Percentiles rank a stretch among this genome's conserved stretches.
Conservation (phyloP, 2,329 filamentous ascomycete species). For the Penicillium hordei region DNA sequence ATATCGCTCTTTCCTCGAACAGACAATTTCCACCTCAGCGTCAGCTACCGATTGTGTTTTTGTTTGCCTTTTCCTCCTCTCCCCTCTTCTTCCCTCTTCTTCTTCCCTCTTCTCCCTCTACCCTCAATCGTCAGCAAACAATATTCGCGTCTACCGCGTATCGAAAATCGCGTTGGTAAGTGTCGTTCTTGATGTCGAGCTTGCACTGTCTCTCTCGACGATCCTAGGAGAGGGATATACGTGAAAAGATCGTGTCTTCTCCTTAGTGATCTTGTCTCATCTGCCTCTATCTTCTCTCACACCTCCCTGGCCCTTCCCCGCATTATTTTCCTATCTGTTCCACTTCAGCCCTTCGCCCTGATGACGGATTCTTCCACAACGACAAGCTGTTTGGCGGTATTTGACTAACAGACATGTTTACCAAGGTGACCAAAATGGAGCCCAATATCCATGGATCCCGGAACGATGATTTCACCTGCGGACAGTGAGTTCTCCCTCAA, state of each 20-base stretch:
- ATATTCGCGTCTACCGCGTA: too few relatives aligned
- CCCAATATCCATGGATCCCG: background rate
- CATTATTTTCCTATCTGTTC: too few relatives aligned
- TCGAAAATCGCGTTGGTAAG: background rate
- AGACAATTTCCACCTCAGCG: background rate
- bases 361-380: background rate
- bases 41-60: background rate
- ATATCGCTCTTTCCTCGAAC: constrained; percentile 1
- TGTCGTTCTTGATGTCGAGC: background rate
- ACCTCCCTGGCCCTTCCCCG: background rate
- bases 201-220: background rate
- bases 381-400: background rate
- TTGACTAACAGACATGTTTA: background rate
- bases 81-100: background rate
- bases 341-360: background rate
- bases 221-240: background rate
- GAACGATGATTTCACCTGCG: constrained; percentile 5
- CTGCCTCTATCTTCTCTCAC: background rate
- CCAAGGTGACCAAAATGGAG: background rate
- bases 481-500: constrained; percentile 31
- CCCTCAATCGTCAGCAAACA: background rate
- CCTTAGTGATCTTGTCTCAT: background rate
- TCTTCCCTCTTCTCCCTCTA: background rate
- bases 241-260: background rate
- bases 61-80: background rate